phyloP scores from a whole-genome alignment of 2,329 filamentous ascomycete genomes.

The Colletotrichum tabaci region DNA sequence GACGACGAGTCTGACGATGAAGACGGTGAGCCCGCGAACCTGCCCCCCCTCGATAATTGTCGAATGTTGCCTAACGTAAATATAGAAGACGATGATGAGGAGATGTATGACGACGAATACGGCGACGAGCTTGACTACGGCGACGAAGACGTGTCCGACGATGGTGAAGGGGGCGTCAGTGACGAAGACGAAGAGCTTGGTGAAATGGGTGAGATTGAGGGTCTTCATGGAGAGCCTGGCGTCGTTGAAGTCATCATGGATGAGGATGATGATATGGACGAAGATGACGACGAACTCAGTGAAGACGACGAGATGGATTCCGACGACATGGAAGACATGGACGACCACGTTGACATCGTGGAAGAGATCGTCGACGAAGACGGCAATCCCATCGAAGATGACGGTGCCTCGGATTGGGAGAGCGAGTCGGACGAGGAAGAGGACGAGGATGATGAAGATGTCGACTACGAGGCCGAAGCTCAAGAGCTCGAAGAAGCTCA shows the following conservation, averaged over 20 bases:
- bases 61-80: constrained; percentile 44
- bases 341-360: constrained; percentile 62
- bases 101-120: constrained; percentile 93
- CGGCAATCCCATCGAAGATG: constrained; percentile 71
- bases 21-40: constrained; percentile 63
- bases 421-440: constrained; percentile 72
- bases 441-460: constrained; percentile 64
- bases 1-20: constrained; percentile 86
- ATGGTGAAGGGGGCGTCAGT: constrained; percentile 89
- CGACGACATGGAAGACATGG: constrained; percentile 68
- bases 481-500: constrained; percentile 68
- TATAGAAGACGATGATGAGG: constrained; percentile 78
- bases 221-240: constrained; percentile 73
- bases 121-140: constrained; percentile 94
- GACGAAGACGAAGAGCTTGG: constrained; percentile 89
- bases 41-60: neutral
- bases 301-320: constrained; percentile 68
- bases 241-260: constrained; percentile 85
- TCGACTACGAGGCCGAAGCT: constrained; percentile 69
- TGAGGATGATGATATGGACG: constrained; percentile 74
- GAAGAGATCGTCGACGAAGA: constrained; percentile 75
- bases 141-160: constrained; percentile 83
- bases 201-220: constrained; percentile 90
- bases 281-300: constrained; percentile 69
- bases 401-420: constrained; percentile 74